These are phyloP conservation scores for Fraxinus latifolia DNA, from an alignment of 305 asterid species.

Conservation along the genomic window DNA sequence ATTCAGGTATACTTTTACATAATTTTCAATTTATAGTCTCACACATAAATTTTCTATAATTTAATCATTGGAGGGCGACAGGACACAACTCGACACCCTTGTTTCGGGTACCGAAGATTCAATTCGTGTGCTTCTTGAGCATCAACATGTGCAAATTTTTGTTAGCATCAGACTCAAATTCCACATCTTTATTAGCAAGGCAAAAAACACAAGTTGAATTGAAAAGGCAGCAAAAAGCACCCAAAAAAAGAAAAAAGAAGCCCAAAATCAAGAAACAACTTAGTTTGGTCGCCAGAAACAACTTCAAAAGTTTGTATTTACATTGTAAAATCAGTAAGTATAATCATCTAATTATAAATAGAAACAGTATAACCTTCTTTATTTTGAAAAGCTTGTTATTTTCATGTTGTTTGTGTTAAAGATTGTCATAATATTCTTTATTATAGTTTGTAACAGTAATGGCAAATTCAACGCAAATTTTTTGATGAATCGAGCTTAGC, in stretches of 20 bases:
- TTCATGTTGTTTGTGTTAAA: background rate
- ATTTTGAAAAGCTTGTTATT: background rate
- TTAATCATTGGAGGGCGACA: too few relatives aligned
- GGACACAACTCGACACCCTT: too few relatives aligned
- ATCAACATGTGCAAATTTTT: too few relatives aligned
- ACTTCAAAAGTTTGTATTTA: constrained; percentile 45
- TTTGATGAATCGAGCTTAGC: constrained; percentile 24
- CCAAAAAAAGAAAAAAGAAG: too few relatives aligned
- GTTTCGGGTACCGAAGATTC: too few relatives aligned
- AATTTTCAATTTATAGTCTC: too few relatives aligned
- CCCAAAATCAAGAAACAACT: constrained; percentile 12
- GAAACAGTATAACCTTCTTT: background rate
- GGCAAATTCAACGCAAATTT: background rate
- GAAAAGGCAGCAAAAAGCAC: background rate
- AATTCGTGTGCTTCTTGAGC: too few relatives aligned
- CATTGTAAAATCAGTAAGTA: constrained; percentile 45
- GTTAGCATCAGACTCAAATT: background rate
- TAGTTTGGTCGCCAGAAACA: constrained; percentile 48
- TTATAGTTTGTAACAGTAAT: background rate
- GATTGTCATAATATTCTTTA: background rate
- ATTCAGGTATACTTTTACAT: too few relatives aligned
- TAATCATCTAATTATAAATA: background rate
- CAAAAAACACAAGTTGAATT: constrained; percentile 26
- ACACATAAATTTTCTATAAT: too few relatives aligned
- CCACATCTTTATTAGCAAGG: constrained; percentile 20